These are phyloP conservation scores for Colletotrichum spinosum DNA, from an alignment of 2,329 filamentous ascomycete genomes.

Conservation along the genomic window DNA sequence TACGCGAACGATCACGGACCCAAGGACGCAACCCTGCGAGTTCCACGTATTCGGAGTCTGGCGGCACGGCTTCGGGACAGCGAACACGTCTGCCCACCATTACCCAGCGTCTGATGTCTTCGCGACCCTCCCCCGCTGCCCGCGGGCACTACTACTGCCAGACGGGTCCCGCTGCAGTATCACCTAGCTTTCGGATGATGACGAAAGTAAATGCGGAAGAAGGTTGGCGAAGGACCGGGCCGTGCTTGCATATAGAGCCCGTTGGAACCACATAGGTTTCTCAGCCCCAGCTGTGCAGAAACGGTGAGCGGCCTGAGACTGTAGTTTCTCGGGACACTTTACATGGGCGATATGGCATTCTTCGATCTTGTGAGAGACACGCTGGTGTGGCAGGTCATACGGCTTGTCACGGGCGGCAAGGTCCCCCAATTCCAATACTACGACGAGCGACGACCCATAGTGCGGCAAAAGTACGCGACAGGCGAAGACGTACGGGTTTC, in stretches of 20 bases:
- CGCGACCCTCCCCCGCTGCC: too few species aligned
- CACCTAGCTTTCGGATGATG: constrained; percentile 9
- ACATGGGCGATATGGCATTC: constrained; percentile 16
- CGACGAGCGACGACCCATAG: constrained; percentile 25
- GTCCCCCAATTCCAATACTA: constrained; percentile 28
- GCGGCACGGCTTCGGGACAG: background rate
- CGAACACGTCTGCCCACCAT: too few species aligned
- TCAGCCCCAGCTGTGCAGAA: background rate
- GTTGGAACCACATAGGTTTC: too few species aligned
- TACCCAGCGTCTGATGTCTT: constrained; percentile 7
- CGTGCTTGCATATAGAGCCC: constrained; percentile 7
- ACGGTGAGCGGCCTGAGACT: background rate
- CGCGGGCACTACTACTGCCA: too few species aligned
- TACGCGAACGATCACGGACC: background rate
- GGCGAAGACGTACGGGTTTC: background rate
- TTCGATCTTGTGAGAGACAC: constrained; percentile 32
- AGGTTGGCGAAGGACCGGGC: constrained; percentile 17
- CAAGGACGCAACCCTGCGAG: background rate
- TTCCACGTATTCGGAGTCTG: constrained; percentile 8
- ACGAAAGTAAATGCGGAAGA: constrained; percentile 13
- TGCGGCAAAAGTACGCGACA: constrained; percentile 24
- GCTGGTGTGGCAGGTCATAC: constrained; percentile 22
- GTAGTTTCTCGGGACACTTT: background rate
- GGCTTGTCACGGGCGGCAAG: constrained; percentile 17
- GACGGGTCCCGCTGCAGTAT: too few species aligned